Evolutionary conservation across 305 asterid genomes (phyloP).

Genomic region (Rubia tinctorum): DNA sequence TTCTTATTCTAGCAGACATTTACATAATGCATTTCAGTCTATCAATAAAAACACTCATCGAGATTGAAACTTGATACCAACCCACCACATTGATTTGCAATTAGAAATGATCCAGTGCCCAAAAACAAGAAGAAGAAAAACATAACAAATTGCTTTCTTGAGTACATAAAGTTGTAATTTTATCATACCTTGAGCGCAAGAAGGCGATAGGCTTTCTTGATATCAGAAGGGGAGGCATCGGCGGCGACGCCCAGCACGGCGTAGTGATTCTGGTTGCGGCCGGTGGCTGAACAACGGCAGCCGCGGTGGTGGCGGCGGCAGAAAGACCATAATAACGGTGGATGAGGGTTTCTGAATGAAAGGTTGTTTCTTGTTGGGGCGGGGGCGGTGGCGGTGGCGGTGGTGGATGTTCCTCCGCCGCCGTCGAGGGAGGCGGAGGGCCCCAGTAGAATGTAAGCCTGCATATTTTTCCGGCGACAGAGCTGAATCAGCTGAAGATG

Average conservation of each 20-base stretch:
- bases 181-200: conserved; percentile 75
- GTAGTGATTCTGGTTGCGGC: conserved; percentile 55
- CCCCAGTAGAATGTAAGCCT: conserved; percentile 17
- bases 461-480: conserved; percentile 5
- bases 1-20: not conserved
- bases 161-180: not conserved
- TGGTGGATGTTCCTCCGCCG: conserved; percentile 1
- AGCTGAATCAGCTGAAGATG: not conserved
- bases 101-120: not conserved
- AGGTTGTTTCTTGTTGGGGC: not conserved
- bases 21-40: not conserved
- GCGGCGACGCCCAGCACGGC: conserved; percentile 58
- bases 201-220: conserved; percentile 73
- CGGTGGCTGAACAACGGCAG: conserved; percentile 8
- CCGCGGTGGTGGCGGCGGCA: conserved; percentile 18
- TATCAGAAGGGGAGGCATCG: conserved; percentile 56
- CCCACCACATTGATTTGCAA: not conserved
- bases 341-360: not conserved
- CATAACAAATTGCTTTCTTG: too few relatives aligned
- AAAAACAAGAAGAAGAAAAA: not conserved
- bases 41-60: not conserved
- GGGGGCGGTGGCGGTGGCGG: not conserved
- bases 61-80: conserved; percentile 5
- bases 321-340: not conserved
- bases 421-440: conserved; percentile 18